Conservation (phyloP, 129 eudicot genomes). For the Flaveria trinervia region DNA sequence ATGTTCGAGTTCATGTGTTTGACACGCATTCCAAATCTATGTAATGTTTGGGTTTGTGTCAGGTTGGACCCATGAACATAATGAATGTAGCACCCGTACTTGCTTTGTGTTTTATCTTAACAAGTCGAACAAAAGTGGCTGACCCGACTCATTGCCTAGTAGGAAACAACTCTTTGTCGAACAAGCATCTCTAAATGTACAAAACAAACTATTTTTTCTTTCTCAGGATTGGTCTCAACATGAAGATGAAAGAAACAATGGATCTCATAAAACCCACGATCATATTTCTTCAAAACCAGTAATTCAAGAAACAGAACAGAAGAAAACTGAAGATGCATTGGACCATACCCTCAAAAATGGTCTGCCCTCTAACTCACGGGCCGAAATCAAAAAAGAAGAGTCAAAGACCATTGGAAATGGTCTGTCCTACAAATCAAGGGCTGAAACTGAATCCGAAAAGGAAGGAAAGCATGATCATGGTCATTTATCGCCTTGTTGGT, state of each 20-base stretch:
- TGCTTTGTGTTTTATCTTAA: too few species aligned
- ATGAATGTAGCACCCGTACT: too few species aligned
- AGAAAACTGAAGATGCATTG: background rate
- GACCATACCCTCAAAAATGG: background rate
- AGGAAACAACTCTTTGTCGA: conserved; percentile 1
- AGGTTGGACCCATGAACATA: too few species aligned
- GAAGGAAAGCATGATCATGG: conserved; percentile 26
- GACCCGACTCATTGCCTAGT: background rate
- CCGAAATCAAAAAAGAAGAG: conserved; percentile 10
- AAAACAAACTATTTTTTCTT: conserved; percentile 23
- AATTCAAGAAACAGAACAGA: background rate
- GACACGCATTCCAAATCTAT: too few species aligned
- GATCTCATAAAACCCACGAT: conserved; percentile 24
- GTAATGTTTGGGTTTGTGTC: too few species aligned
- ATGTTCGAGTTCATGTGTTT: too few species aligned
- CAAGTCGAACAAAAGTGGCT: too few species aligned
- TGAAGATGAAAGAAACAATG: conserved; percentile 19
- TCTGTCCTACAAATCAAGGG: conserved; percentile 23
- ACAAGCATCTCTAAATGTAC: background rate
- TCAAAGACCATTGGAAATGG: background rate
- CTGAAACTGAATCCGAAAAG: conserved; percentile 14
- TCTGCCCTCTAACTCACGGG: conserved; percentile 1
- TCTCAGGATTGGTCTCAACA: conserved; percentile 44
- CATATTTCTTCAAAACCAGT: conserved; percentile 14
- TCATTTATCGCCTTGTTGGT: conserved; percentile 26